phyloP scores from a whole-genome alignment of 2,329 filamentous ascomycete genomes.

The Penicillium thymicola region DNA sequence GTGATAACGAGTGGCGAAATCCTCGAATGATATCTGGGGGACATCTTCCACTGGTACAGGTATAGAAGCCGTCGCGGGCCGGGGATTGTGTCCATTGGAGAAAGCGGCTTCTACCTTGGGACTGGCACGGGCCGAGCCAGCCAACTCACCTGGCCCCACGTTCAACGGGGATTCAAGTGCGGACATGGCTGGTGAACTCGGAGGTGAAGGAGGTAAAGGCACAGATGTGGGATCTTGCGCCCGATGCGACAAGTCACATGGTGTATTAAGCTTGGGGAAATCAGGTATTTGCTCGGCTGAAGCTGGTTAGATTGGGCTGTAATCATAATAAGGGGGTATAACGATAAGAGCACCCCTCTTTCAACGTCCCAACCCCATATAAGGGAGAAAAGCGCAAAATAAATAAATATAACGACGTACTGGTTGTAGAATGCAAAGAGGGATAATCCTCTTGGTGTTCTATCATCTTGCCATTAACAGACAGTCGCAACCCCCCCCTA shows the following conservation, averaged over 20 bases:
- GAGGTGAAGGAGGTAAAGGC: constrained; percentile 23
- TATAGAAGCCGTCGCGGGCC: constrained; percentile 7
- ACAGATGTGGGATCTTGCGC: constrained; percentile 25
- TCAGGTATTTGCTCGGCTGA: constrained; percentile 31
- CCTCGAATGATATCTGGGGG: constrained; percentile 40
- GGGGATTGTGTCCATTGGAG: constrained; percentile 19
- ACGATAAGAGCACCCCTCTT: not conserved
- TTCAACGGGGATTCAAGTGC: constrained; percentile 4
- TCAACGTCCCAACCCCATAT: constrained; percentile 4
- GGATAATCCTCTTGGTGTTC: constrained; percentile 36
- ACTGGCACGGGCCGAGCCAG: constrained; percentile 30
- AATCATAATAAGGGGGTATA: constrained; percentile 13
- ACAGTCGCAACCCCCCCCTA: constrained; percentile 38
- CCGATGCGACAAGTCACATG: constrained; percentile 34
- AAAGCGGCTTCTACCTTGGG: constrained; percentile 23
- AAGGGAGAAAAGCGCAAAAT: constrained; percentile 2
- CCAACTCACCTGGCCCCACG: constrained; percentile 36
- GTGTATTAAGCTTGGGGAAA: constrained; percentile 28
- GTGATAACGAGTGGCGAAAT: constrained; percentile 43
- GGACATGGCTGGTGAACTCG: constrained; percentile 6
- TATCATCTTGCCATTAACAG: constrained; percentile 42
- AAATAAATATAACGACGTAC: constrained; percentile 28
- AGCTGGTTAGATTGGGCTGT: constrained; percentile 24
- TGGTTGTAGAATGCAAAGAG: constrained; percentile 36
- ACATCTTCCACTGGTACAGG: constrained; percentile 5